These are phyloP conservation scores for Boletellus ananiceps DNA, from an alignment of 768 basidiomycete species.

Conservation along the genomic window DNA sequence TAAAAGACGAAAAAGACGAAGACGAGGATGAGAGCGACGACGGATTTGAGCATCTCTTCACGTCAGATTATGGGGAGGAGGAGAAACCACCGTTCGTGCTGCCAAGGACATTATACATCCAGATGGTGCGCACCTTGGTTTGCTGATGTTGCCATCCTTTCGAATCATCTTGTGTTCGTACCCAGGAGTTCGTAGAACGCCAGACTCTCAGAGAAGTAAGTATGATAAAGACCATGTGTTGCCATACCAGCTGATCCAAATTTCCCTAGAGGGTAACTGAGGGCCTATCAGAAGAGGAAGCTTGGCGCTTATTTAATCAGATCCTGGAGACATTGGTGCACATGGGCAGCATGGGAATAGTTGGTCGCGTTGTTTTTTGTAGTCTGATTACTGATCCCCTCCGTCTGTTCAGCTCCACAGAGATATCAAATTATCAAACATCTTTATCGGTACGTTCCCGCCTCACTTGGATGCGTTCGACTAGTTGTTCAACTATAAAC, in stretches of 20 bases:
- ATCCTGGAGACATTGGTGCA: slow-evolving; percentile 86
- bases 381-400: slow-evolving; percentile 1
- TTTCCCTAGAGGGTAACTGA: slow-evolving; percentile 63
- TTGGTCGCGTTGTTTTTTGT: slow-evolving; percentile 33
- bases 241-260: neutral
- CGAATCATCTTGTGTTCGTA: neutral
- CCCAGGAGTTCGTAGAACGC: slow-evolving; percentile 82
- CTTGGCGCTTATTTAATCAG: slow-evolving; percentile 88
- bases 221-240: neutral
- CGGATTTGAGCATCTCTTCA: slow-evolving; percentile 35
- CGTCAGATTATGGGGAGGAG: slow-evolving; percentile 33
- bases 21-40: slow-evolving; percentile 44
- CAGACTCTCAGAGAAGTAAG: slow-evolving; percentile 83
- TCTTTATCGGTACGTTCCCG: slow-evolving; percentile 74
- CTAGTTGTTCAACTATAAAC: neutral
- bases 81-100: slow-evolving; percentile 27
- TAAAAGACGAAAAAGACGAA: slow-evolving; percentile 37
- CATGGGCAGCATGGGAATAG: slow-evolving; percentile 85
- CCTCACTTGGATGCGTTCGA: neutral
- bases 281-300: slow-evolving; percentile 77
- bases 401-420: slow-evolving; percentile 60
- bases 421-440: slow-evolving; percentile 91
- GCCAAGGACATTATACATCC: slow-evolving; percentile 78
- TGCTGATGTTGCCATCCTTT: neutral
- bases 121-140: slow-evolving; percentile 61